phyloP scores from a whole-genome alignment of 2,329 filamentous ascomycete species.

The Alternaria sp. region DNA sequence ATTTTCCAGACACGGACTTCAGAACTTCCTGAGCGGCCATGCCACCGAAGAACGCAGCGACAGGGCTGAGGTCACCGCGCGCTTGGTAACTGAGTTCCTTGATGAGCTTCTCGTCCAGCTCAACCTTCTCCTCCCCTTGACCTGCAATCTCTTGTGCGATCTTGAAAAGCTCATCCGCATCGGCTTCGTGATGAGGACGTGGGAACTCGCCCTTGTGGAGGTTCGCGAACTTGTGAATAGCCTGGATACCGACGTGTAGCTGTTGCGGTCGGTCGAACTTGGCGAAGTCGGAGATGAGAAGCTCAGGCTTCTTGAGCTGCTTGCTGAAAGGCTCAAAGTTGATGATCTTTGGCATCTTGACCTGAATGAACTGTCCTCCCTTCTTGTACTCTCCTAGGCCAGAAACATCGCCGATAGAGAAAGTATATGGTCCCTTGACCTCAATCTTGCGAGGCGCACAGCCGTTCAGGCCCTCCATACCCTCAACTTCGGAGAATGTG shows the following conservation, averaged over 20 bases:
- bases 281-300: conserved; percentile 92
- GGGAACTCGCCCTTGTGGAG: conserved; percentile 76
- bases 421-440: conserved; percentile 94
- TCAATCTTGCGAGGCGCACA: conserved; percentile 87
- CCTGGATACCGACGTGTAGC: conserved; percentile 91
- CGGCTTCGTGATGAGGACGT: conserved; percentile 81
- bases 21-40: conserved; percentile 92
- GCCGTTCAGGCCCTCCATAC: conserved; percentile 87
- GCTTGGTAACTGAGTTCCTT: conserved; percentile 96
- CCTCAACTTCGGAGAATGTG: conserved; percentile 91
- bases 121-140: conserved; percentile 72
- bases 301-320: conserved; percentile 85
- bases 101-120: conserved; percentile 91
- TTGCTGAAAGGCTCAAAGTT: conserved; percentile 84
- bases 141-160: conserved; percentile 77
- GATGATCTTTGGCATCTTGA: conserved; percentile 97
- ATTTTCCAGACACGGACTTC: conserved; percentile 97
- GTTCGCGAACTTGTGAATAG: conserved; percentile 84
- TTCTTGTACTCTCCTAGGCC: conserved; percentile 85
- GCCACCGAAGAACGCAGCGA: conserved; percentile 95
- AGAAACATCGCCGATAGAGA: conserved; percentile 93
- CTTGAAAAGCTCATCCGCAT: conserved; percentile 79
- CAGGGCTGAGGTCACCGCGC: conserved; percentile 85
- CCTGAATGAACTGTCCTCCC: conserved; percentile 90
- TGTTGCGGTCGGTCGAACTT: conserved; percentile 96